A percentile compares a stretch with the other conserved stretches of the same genome.
Evolutionary conservation across 2,329 filamentous ascomycete species (phyloP).

Genomic region (Fusarium udum): DNA sequence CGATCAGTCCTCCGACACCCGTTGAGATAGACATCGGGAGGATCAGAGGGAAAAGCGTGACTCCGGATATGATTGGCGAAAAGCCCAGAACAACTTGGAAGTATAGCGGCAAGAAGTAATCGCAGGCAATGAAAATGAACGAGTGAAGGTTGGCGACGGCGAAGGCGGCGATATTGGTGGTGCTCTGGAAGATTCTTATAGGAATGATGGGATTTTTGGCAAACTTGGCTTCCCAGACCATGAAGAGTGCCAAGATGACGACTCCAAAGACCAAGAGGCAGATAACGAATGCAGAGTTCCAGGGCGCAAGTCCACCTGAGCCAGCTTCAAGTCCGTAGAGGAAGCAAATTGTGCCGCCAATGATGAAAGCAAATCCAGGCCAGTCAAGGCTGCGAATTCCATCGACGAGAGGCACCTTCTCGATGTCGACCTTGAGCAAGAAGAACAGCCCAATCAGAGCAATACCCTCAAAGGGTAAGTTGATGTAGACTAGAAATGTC

Average conservation of each 20-base stretch:
- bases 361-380: constrained; percentile 65
- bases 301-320: constrained; percentile 73
- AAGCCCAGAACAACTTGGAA: constrained; percentile 79
- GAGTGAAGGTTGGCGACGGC: constrained; percentile 76
- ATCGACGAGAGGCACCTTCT: constrained; percentile 67
- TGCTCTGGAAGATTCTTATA: constrained; percentile 71
- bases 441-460: constrained; percentile 62
- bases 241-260: constrained; percentile 70
- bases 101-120: constrained; percentile 85
- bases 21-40: constrained; percentile 72
- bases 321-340: constrained; percentile 87
- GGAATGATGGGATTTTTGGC: constrained; percentile 84
- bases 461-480: constrained; percentile 59
- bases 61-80: constrained; percentile 74
- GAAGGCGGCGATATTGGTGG: constrained; percentile 73
- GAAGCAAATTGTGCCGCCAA: constrained; percentile 86
- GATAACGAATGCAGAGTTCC: constrained; percentile 77
- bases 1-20: constrained; percentile 62
- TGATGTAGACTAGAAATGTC: constrained; percentile 61
- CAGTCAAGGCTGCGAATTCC: constrained; percentile 72
- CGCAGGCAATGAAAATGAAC: constrained; percentile 77
- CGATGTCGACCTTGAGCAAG: constrained; percentile 74
- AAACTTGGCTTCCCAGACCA: constrained; percentile 75
- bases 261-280: constrained; percentile 80
- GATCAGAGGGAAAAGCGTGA: constrained; percentile 78